Conservation (phyloP, 345 rosid genomes). For the Eutrema heterophyllum region DNA sequence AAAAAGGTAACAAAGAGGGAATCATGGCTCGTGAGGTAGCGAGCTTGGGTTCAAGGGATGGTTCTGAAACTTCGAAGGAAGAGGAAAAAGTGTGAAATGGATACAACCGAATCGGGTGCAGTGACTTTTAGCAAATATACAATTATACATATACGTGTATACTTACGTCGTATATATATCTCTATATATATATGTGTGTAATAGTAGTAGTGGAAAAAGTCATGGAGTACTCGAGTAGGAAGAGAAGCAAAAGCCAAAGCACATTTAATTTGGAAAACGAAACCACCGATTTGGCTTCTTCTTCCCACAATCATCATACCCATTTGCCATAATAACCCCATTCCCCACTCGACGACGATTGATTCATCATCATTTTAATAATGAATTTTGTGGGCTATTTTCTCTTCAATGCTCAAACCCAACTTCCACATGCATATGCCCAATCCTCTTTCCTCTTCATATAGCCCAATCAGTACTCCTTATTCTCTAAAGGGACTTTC, state of each 20-base stretch:
- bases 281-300: constrained; percentile 36
- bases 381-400: constrained; percentile 16
- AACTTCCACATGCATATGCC: constrained; percentile 26
- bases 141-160: background rate
- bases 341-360: constrained; percentile 31
- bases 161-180: too few relatives aligned
- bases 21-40: constrained; percentile 18
- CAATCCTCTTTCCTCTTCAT: constrained; percentile 2
- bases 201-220: constrained; percentile 28
- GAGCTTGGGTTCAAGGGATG: constrained; percentile 16
- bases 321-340: constrained; percentile 32
- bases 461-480: constrained; percentile 14
- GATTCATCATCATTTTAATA: constrained; percentile 6
- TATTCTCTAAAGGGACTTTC: background rate
- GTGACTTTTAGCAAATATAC: constrained; percentile 22
- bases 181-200: background rate
- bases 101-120: constrained; percentile 27
- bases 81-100: constrained; percentile 25
- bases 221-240: constrained; percentile 29
- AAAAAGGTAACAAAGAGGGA: background rate
- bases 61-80: constrained; percentile 14
- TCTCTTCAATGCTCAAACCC: constrained; percentile 23
- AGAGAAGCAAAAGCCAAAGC: constrained; percentile 35
- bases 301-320: constrained; percentile 34
- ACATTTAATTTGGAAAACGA: constrained; percentile 38